Percentiles rank a stretch among this genome's conserved stretches.
Conservation (phyloP, 2,329 filamentous ascomycete genomes). For the Penicillium occitanis region DNA sequence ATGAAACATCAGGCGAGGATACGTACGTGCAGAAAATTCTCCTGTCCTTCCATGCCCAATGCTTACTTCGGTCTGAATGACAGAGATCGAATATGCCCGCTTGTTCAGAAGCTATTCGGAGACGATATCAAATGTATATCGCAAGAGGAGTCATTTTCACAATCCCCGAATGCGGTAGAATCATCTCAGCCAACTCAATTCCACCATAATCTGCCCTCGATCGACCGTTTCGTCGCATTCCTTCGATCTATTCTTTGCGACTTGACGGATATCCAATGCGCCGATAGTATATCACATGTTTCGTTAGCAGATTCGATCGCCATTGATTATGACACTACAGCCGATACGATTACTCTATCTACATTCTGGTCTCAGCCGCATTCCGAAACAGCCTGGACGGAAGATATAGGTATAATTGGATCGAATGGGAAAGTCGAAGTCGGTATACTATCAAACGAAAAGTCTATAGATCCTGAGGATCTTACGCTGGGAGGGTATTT, state of each 20-base stretch:
- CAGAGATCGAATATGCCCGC: conserved; percentile 56
- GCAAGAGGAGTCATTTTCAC: conserved; percentile 61
- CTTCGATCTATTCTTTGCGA: conserved; percentile 55
- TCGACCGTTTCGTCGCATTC: conserved; percentile 57
- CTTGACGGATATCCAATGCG: conserved; percentile 51
- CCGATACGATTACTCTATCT: conserved; percentile 64
- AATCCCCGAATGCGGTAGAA: conserved; percentile 59
- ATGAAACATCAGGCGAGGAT: conserved; percentile 32
- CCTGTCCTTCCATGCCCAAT: conserved; percentile 2
- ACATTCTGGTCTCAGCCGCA: conserved; percentile 57
- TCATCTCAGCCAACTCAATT: conserved; percentile 62
- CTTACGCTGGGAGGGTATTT: conserved; percentile 76
- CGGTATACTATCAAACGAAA: conserved; percentile 70
- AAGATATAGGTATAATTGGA: conserved; percentile 38
- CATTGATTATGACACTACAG: conserved; percentile 71
- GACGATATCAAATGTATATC: conserved; percentile 55
- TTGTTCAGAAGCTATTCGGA: conserved; percentile 60
- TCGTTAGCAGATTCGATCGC: conserved; percentile 65
- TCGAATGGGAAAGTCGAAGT: conserved; percentile 67
- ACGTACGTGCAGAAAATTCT: conserved; percentile 32
- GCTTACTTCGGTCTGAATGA: conserved; percentile 11
- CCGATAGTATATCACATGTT: conserved; percentile 48
- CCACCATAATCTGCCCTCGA: conserved; percentile 62
- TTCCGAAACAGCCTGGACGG: conserved; percentile 46
- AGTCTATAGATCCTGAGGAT: conserved; percentile 63